phyloP scores from a whole-genome alignment of 371 early-diverging fungal genomes.

The Mortierella sp. region DNA sequence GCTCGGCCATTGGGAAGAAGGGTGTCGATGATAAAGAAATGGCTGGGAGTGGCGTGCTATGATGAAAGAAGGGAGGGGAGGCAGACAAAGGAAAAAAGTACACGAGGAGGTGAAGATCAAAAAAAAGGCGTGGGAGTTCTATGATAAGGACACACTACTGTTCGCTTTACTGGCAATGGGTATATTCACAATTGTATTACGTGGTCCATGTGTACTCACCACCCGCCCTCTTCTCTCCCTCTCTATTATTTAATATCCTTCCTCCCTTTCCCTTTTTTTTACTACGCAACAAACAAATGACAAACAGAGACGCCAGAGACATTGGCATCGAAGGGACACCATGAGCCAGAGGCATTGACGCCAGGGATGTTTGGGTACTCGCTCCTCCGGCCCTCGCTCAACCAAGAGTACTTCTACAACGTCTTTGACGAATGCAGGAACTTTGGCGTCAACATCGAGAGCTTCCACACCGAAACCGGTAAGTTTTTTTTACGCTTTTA shows the following conservation, averaged over 20 bases:
- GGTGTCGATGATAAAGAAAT: no score
- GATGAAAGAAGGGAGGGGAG: no score
- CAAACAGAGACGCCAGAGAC: slow-evolving; percentile 76
- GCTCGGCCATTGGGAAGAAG: not conserved
- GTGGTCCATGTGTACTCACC: slow-evolving; percentile 2
- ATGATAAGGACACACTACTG: no score
- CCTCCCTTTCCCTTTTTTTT: not conserved
- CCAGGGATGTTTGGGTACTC: slow-evolving; percentile 91
- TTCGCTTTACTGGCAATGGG: no score
- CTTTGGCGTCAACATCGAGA: slow-evolving; percentile 81
- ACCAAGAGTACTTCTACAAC: slow-evolving; percentile 80
- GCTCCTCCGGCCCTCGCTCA: slow-evolving; percentile 78
- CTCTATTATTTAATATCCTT: not conserved
- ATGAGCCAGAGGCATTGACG: slow-evolving; percentile 71
- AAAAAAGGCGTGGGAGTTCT: slow-evolving; percentile 5
- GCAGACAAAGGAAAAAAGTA: not conserved
- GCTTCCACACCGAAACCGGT: slow-evolving; percentile 87
- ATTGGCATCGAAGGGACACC: slow-evolving; percentile 69
- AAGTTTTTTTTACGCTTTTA: not conserved
- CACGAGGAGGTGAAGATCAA: not conserved
- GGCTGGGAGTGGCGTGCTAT: no score
- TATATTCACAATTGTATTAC: no score
- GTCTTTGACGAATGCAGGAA: slow-evolving; percentile 76
- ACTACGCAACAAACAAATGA: not conserved
- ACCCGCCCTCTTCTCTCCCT: not conserved